These are phyloP conservation scores for Alternaria consortialis DNA, from an alignment of 2,329 filamentous ascomycete species.

Conservation along the genomic window DNA sequence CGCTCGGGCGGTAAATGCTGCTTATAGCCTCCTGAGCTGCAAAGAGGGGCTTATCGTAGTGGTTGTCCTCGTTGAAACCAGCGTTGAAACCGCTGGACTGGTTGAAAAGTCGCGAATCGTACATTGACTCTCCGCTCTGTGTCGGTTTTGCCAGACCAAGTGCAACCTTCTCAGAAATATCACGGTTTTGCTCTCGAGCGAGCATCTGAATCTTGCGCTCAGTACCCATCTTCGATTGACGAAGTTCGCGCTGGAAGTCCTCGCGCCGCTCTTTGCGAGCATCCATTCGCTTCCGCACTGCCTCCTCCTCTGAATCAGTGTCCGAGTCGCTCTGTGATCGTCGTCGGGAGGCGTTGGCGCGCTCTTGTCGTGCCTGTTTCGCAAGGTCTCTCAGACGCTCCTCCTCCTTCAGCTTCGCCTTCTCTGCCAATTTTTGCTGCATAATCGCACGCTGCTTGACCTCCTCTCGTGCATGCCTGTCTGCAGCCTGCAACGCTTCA, in stretches of 20 bases:
- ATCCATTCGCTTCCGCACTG: conserved; percentile 77
- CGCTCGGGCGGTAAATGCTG: conserved; percentile 87
- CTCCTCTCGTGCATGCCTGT: conserved; percentile 93
- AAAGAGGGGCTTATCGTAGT: conserved; percentile 96
- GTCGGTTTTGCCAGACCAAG: conserved; percentile 95
- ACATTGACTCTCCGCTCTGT: conserved; percentile 92
- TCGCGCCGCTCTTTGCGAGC: conserved; percentile 78
- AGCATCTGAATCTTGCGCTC: conserved; percentile 92
- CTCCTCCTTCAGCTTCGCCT: conserved; percentile 94
- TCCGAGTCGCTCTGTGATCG: conserved; percentile 55
- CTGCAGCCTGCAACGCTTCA: conserved; percentile 92
- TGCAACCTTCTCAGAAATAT: conserved; percentile 96
- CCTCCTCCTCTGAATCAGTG: conserved; percentile 69
- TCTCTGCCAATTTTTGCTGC: conserved; percentile 95
- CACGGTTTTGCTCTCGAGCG: conserved; percentile 92
- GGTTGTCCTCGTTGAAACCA: conserved; percentile 97
- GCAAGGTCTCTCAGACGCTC: conserved; percentile 88
- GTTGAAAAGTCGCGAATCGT: conserved; percentile 94
- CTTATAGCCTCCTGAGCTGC: conserved; percentile 94
- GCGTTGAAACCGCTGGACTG: conserved; percentile 88
- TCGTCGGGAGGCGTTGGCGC: conserved; percentile 59
- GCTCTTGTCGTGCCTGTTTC: conserved; percentile 89
- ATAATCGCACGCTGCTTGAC: conserved; percentile 91
- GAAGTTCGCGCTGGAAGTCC: conserved; percentile 87
- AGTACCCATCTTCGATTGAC: conserved; percentile 94